Percentiles rank a stretch among this genome's conserved stretches.
Conservation (phyloP, 768 basidiomycete species). For the Tylopilus cervinicoccineus region DNA sequence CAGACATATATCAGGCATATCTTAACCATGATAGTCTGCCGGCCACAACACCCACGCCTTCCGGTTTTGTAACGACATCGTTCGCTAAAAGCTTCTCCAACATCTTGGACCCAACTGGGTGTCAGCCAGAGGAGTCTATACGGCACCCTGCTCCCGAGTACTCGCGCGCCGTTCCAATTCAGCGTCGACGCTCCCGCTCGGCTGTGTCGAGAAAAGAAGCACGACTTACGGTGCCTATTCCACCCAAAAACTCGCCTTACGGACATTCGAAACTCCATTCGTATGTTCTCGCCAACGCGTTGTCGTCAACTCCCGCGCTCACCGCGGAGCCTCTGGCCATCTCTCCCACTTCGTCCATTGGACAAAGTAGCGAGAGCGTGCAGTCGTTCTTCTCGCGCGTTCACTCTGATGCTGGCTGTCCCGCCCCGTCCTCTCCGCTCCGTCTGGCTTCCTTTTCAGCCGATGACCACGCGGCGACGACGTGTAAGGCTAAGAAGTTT, state of each 20-base stretch:
- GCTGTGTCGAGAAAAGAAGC: slow-evolving; percentile 32
- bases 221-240: slow-evolving; percentile 20
- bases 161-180: slow-evolving; percentile 19
- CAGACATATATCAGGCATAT: slow-evolving; percentile 30
- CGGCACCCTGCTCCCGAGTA: slow-evolving; percentile 9
- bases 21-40: slow-evolving; percentile 13
- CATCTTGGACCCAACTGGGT: slow-evolving; percentile 10
- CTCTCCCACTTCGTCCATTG: slow-evolving; percentile 25
- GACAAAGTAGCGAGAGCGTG: slow-evolving; percentile 26
- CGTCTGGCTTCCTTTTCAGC: slow-evolving; percentile 23
- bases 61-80: slow-evolving; percentile 16
- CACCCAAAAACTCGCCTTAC: slow-evolving; percentile 30
- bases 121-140: slow-evolving; percentile 11
- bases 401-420: slow-evolving; percentile 14
- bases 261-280: slow-evolving; percentile 29
- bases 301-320: slow-evolving; percentile 27
- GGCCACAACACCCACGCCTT: slow-evolving; percentile 7
- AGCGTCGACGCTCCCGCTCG: slow-evolving; percentile 33
- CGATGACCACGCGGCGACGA: slow-evolving; percentile 17
- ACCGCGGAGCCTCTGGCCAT: slow-evolving; percentile 24
- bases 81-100: slow-evolving; percentile 23
- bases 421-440: slow-evolving; percentile 27
- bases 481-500: slow-evolving; percentile 25
- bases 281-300: slow-evolving; percentile 18
- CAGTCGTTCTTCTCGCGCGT: slow-evolving; percentile 21